Base-by-base conservation (phyloP, 805 yeast genomes). In the Candida lessepsii region DNA sequence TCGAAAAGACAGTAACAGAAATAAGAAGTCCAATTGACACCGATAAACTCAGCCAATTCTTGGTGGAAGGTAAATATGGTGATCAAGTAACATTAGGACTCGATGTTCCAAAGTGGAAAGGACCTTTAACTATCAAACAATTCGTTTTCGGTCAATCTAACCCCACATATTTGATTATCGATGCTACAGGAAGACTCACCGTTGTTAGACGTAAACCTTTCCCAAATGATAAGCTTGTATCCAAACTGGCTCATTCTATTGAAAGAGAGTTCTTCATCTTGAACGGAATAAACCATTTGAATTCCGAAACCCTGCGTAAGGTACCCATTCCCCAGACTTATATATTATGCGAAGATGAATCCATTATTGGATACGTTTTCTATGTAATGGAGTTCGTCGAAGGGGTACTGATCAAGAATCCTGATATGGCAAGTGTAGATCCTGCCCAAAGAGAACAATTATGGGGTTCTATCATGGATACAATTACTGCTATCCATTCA, bases 101-200 rank as follows among this genome's bases (percentile, higher is more conserved):
- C 7, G 27, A 42, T 15, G 41, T 55, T 5, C 56, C 59, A 8
- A 20, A 40, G 10, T 48, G 53, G 33, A 44, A 58, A 37, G 48
- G 45, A 5, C 76, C 74, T 1, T 57, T 58, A 10, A 47, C 46
- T 0, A 53, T 76, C 30, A 60, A 69, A 44, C 86, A 80, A 56
- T 80, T 80, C 59, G 68, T 68, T 19, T 77, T 73, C 53, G 86
- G 86, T 11, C 86, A 80, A 54, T 74, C 81, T 1, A 80, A 80
- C 51, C 86, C 85, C 9, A 78, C 83, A 1, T 80, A 78, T 51
- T 66, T 75, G 20, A 40, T 78, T 18, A 57, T 53, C 2, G 81
- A 76, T 46, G 52, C 63, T 2, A 45, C 45, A 4, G 67, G 64
- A 2, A 58, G 53, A 20, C 58, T 64, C 29, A 70, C 66, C 39